These are phyloP conservation scores for Galerina marginata DNA, from an alignment of 768 basidiomycete genomes.

Conservation along the genomic window DNA sequence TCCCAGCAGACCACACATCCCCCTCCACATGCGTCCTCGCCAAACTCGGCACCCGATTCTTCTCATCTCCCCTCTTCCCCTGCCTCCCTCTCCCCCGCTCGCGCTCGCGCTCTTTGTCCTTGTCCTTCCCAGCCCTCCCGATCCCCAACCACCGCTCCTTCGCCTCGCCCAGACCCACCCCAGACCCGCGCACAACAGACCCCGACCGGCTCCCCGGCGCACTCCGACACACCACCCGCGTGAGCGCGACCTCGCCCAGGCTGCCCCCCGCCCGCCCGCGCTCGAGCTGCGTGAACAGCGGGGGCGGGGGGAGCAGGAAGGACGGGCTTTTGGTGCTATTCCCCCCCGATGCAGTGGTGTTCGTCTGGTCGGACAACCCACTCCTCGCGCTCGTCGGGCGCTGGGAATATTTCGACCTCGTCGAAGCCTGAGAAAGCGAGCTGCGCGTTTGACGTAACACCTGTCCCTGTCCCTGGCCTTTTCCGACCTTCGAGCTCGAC, in stretches of 20 bases:
- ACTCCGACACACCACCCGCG: slow-evolving; percentile 69
- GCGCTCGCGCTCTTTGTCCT: no score
- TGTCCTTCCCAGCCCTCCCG: slow-evolving; percentile 20
- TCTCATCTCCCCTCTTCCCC: slow-evolving; percentile 33
- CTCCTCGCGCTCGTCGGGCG: slow-evolving; percentile 21
- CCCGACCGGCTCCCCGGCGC: slow-evolving; percentile 68
- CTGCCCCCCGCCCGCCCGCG: slow-evolving; percentile 40
- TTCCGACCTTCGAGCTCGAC: no score
- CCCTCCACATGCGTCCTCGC: slow-evolving; percentile 66
- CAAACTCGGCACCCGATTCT: slow-evolving; percentile 59
- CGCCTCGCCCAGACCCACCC: slow-evolving; percentile 24
- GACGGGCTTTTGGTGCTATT: not conserved
- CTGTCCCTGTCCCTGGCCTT: not conserved
- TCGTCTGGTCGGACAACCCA: slow-evolving; percentile 44
- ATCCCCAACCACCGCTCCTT: slow-evolving; percentile 22
- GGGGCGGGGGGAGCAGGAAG: slow-evolving; percentile 28
- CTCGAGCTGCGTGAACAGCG: slow-evolving; percentile 42
- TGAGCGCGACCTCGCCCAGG: slow-evolving; percentile 51
- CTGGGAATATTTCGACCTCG: slow-evolving; percentile 17
- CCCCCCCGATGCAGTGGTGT: slow-evolving; percentile 22
- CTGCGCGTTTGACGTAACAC: slow-evolving; percentile 42
- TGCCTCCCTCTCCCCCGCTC: slow-evolving; percentile 33
- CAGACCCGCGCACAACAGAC: slow-evolving; percentile 43
- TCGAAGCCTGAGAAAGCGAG: slow-evolving; percentile 43
- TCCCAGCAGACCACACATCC: slow-evolving; percentile 51